Percentiles rank a stretch among this genome's conserved stretches.
Evolutionary conservation across 495 filamentous ascomycete species (phyloP).

Genomic region (Astrocystis sublimbata): DNA sequence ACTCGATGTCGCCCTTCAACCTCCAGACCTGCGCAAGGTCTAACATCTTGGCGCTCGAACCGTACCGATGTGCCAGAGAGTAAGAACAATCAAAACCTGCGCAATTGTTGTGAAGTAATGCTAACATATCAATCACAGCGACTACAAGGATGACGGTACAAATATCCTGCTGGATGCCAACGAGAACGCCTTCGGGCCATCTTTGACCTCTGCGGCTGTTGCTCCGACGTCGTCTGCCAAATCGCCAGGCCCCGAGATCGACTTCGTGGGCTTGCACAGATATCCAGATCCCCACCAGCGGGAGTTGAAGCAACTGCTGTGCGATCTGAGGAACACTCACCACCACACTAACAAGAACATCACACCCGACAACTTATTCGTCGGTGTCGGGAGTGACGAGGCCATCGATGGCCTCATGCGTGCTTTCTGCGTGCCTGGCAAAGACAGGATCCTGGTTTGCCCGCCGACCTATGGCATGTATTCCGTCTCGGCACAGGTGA

Average conservation of each 20-base stretch:
- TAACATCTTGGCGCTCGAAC: conserved; percentile 80
- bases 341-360: conserved; percentile 73
- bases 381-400: conserved; percentile 95
- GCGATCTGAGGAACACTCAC: conserved; percentile 84
- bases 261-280: conserved; percentile 79
- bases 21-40: conserved; percentile 77
- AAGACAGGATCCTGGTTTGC: conserved; percentile 88
- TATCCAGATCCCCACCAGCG: conserved; percentile 96
- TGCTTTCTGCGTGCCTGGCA: conserved; percentile 85
- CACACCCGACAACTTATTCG: conserved; percentile 80
- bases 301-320: conserved; percentile 82
- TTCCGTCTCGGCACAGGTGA: conserved; percentile 85
- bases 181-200: conserved; percentile 93
- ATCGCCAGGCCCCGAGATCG: conserved; percentile 47
- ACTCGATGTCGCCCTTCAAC: conserved; percentile 61
- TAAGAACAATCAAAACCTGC: conserved; percentile 47
- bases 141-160: conserved; percentile 98
- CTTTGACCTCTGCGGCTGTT: conserved; percentile 37
- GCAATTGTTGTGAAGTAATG: background rate
- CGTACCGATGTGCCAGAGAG: conserved; percentile 85
- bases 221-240: conserved; percentile 20
- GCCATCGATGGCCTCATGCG: conserved; percentile 91
- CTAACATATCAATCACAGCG: conserved; percentile 55
- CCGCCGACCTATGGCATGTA: conserved; percentile 99
- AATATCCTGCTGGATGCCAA: conserved; percentile 97